Conservation (phyloP, 768 basidiomycete genomes). For the Calocybe cyanea region DNA sequence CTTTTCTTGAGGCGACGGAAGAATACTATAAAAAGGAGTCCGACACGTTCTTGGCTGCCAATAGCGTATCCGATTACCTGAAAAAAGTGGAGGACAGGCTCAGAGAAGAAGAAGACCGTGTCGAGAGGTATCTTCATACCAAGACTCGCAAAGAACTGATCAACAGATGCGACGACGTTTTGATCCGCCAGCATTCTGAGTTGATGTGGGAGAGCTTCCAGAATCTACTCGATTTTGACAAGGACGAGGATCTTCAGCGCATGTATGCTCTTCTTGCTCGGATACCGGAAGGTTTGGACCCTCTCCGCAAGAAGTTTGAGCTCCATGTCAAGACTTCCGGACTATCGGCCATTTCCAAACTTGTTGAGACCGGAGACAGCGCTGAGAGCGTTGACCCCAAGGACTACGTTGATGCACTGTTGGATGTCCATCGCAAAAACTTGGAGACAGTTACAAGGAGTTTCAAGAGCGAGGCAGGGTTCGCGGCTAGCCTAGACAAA, state of each 20-base stretch:
- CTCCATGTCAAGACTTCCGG: conserved; percentile 94
- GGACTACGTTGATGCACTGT: conserved; percentile 89
- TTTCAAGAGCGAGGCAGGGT: conserved; percentile 94
- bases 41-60: conserved; percentile 86
- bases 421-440: conserved; percentile 94
- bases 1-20: conserved; percentile 88
- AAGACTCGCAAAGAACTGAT: conserved; percentile 85
- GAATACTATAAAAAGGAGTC: conserved; percentile 94
- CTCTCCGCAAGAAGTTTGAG: conserved; percentile 91
- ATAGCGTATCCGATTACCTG: conserved; percentile 93
- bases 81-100: conserved; percentile 95
- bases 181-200: conserved; percentile 87
- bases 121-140: conserved; percentile 91
- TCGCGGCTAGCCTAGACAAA: conserved; percentile 93
- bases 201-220: conserved; percentile 98
- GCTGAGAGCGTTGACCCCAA: conserved; percentile 86
- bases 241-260: conserved; percentile 92
- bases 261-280: conserved; percentile 96
- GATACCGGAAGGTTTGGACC: conserved; percentile 90
- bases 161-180: conserved; percentile 87
- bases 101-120: conserved; percentile 92
- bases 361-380: conserved; percentile 61
- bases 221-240: conserved; percentile 85
- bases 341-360: conserved; percentile 75
- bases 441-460: conserved; percentile 87